Base-by-base conservation (phyloP, 495 filamentous ascomycete genomes). In the Arthonia radiata region DNA sequence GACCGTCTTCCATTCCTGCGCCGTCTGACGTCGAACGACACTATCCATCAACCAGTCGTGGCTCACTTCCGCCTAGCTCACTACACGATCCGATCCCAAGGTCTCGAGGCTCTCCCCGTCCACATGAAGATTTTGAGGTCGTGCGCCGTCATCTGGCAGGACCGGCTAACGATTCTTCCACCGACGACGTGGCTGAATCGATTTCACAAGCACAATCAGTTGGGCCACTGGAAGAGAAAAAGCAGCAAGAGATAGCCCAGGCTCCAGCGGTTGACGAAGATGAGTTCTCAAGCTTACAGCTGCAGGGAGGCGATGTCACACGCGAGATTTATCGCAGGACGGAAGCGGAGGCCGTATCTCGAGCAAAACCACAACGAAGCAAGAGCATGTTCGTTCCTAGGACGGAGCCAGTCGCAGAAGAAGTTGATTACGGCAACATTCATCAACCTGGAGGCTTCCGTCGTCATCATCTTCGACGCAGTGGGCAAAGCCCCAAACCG, bases 301-400 rank as follows among this genome's bases (percentile, higher is more conserved):
- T 94, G 23, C 89, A 93, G 39, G 86, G 86, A 17, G 86, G 86
- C 18, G 86, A 97, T 43, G 71, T 93, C 21, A 92, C 81, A 15
- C 56, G 86, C 28, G 73, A 86, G 26, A 82, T 97, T 28, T 97
- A 97, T 44, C 69, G 73, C 23, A 93, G 83, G 71, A 76, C 78
- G 2, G 75, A 89, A 40, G 72, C 71, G 11, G 57, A 71, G 36
- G 50, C 57, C 11, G 47, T 53, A 15, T 44, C 43, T 17, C 59
- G 63, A 14, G 53, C 49, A 18, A 57, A 52, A 36, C 52, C 52
- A 34, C 61, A 64, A 44, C 69, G 79, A 36, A 82, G 79, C 50
- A 65, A 75, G 44, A 92, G 81, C 44, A 86, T 92, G 48, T 71
- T 77, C 41, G 46, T 75, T 16, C 54, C 64, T 8, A 55, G 82